Conservation (phyloP, 768 basidiomycete species). For the Imleria badia region DNA sequence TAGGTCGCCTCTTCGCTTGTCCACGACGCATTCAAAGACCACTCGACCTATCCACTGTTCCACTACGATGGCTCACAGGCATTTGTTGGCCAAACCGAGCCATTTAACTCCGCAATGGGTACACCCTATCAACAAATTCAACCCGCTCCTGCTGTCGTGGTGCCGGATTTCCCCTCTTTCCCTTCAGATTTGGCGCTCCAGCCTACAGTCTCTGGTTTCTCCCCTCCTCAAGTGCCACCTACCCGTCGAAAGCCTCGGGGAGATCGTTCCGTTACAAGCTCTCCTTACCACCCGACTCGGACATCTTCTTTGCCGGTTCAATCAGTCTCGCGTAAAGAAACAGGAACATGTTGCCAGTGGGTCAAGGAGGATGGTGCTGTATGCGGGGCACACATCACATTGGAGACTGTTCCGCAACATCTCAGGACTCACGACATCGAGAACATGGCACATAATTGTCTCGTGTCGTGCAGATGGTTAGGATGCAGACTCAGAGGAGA, state of each 20-base stretch:
- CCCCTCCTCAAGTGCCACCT: too few relatives aligned
- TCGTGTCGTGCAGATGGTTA: slow-evolving; percentile 3
- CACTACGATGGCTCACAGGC: background rate
- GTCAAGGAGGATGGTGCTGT: background rate
- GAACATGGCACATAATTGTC: fast-evolving
- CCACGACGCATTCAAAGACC: too few relatives aligned
- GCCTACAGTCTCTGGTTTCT: too few relatives aligned
- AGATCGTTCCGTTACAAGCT: background rate
- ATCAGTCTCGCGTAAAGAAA: background rate
- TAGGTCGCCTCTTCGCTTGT: background rate
- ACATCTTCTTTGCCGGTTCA: background rate
- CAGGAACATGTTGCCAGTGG: slow-evolving; percentile 10
- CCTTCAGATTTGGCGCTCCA: background rate
- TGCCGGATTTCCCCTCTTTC: background rate
- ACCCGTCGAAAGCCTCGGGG: background rate
- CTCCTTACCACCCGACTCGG: background rate
- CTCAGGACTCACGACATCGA: slow-evolving; percentile 7
- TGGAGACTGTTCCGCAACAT: background rate
- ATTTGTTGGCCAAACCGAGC: background rate
- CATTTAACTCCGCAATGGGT: background rate
- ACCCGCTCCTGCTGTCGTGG: background rate
- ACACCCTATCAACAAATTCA: background rate
- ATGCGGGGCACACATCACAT: slow-evolving; percentile 1
- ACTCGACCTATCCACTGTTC: background rate
- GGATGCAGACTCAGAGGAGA: slow-evolving; percentile 3